phyloP scores from a whole-genome alignment of 441 rosid species.

The Populus trichocarpa region DNA sequence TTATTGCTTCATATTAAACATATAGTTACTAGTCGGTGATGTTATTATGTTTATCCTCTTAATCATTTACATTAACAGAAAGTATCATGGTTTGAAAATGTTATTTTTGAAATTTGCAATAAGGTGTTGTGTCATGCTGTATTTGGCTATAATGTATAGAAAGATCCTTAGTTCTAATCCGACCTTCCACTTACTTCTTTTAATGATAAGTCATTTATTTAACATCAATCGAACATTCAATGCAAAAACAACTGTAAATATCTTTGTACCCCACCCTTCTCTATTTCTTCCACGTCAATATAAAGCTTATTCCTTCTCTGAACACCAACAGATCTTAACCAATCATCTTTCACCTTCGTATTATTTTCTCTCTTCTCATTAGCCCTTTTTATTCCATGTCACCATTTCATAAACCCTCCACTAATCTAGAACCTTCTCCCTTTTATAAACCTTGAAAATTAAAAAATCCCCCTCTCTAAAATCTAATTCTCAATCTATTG shows the following conservation, averaged over 20 bases:
- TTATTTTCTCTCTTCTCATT: conserved; percentile 45
- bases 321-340: conserved; percentile 16
- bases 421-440: background rate
- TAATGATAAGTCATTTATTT: background rate
- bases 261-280: background rate
- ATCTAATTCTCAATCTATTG: background rate
- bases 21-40: too few species aligned
- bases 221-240: background rate
- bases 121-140: too few species aligned
- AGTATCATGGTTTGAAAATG: too few species aligned
- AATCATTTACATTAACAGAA: too few species aligned
- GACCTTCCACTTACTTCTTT: too few species aligned
- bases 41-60: too few species aligned
- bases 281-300: background rate
- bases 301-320: background rate
- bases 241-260: background rate
- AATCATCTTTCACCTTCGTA: conserved; percentile 31
- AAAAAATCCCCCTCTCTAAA: background rate
- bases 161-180: conserved; percentile 35
- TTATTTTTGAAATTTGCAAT: too few species aligned
- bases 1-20: too few species aligned
- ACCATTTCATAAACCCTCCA: conserved; percentile 23
- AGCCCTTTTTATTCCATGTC: conserved; percentile 48
- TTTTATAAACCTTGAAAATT: background rate
- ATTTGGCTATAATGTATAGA: conserved; percentile 60